Conservation (phyloP, 2,329 filamentous ascomycete genomes). For the Fusarium sp. region DNA sequence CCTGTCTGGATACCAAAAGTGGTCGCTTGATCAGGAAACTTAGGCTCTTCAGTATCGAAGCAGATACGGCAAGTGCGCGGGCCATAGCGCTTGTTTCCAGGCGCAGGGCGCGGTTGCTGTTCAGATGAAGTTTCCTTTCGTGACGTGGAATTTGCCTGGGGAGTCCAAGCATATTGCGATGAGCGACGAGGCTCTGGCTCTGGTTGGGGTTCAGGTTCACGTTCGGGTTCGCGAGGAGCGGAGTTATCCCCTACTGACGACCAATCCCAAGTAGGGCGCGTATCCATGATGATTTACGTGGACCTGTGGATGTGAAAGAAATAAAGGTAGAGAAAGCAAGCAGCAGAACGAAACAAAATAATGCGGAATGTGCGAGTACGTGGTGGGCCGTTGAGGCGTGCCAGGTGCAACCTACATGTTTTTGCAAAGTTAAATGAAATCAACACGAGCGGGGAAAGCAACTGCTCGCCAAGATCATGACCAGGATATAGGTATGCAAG, state of each 20-base stretch:
- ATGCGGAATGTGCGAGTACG: slow-evolving; percentile 19
- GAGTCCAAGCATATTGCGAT: slow-evolving; percentile 21
- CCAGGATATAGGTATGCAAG: slow-evolving; percentile 33
- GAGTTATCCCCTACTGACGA: slow-evolving; percentile 38
- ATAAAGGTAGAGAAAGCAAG: slow-evolving; percentile 19
- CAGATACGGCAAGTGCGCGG: slow-evolving; percentile 90
- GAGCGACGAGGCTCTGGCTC: slow-evolving; percentile 17
- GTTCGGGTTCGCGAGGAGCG: slow-evolving; percentile 21
- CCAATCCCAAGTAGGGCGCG: slow-evolving; percentile 47
- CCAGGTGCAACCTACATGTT: slow-evolving; percentile 49
- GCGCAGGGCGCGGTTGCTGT: slow-evolving; percentile 26
- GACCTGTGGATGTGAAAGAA: slow-evolving; percentile 39
- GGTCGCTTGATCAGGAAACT: slow-evolving; percentile 55
- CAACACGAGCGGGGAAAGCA: slow-evolving; percentile 40
- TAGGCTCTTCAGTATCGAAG: slow-evolving; percentile 73
- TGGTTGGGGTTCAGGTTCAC: too few species aligned
- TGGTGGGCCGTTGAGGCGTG: slow-evolving; percentile 35
- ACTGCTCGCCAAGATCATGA: slow-evolving; percentile 39
- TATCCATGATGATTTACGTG: slow-evolving; percentile 46
- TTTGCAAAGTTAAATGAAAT: slow-evolving; percentile 30
- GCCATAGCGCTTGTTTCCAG: slow-evolving; percentile 65
- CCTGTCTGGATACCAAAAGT: slow-evolving; percentile 51
- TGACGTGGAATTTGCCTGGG: slow-evolving; percentile 16
- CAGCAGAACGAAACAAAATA: slow-evolving; percentile 18
- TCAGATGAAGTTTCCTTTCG: slow-evolving; percentile 1